Conservation (phyloP, 176 grass and related monocot genomes). For the Oryza glaberrima region DNA sequence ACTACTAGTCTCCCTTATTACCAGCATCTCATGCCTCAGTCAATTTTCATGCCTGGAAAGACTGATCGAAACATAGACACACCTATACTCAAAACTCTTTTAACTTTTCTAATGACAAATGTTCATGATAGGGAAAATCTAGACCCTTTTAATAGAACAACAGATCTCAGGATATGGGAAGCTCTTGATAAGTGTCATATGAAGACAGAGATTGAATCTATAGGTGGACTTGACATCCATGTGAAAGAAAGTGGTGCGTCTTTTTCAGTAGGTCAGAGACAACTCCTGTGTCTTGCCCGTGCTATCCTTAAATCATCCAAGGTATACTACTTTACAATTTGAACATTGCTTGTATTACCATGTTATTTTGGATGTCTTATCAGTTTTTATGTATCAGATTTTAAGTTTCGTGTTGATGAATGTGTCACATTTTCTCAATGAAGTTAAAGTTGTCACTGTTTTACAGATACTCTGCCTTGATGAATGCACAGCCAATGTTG, state of each 20-base stretch:
- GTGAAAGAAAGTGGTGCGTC: conserved; percentile 73
- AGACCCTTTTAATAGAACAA: conserved; percentile 66
- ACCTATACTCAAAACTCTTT: background rate
- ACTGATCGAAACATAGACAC: background rate
- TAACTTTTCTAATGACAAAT: conserved; percentile 18
- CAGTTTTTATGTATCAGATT: background rate
- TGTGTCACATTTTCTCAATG: background rate
- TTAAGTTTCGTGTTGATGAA: background rate
- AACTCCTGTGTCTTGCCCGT: conserved; percentile 85
- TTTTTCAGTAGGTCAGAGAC: conserved; percentile 91
- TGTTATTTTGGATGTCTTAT: background rate
- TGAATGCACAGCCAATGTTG: conserved; percentile 90
- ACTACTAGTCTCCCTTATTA: conserved; percentile 26
- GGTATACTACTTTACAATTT: conserved; percentile 39
- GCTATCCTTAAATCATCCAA: conserved; percentile 93
- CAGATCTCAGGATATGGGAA: conserved; percentile 83
- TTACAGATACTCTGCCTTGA: conserved; percentile 84
- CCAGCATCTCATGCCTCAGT: conserved; percentile 21
- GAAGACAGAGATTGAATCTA: conserved; percentile 68
- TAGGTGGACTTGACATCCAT: conserved; percentile 80
- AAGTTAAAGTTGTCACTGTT: conserved; percentile 12
- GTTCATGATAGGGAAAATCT: conserved; percentile 72
- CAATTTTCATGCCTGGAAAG: background rate
- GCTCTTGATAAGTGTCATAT: conserved; percentile 97
- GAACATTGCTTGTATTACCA: background rate